Percentiles rank a stretch among this genome's conserved stretches.
These are phyloP conservation scores for Fusarium pininemorale DNA, from an alignment of 2,329 filamentous ascomycete genomes.

Conservation along the genomic window DNA sequence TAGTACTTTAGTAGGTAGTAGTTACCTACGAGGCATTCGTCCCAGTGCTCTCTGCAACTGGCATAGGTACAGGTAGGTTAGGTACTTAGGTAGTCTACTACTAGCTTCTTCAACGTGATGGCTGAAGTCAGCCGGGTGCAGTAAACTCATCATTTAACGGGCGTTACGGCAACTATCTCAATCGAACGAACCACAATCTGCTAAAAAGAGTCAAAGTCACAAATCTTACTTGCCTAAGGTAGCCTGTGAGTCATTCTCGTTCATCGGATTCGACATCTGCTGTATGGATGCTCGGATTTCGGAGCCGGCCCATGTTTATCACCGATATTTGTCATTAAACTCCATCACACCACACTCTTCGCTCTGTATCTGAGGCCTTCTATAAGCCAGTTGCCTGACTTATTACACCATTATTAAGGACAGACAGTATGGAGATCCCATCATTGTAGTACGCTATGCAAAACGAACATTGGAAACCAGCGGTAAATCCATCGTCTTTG, in stretches of 20 bases:
- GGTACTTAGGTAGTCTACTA: too few species aligned
- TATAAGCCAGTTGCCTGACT: neutral
- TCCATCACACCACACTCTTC: constrained; percentile 25
- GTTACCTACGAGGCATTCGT: too few species aligned
- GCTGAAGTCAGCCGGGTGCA: neutral
- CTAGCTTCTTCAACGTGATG: neutral
- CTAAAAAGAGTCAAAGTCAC: constrained; percentile 1
- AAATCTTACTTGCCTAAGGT: neutral
- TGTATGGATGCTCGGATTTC: constrained; percentile 29
- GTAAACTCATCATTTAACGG: neutral
- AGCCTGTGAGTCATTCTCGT: constrained; percentile 30
- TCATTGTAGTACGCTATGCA: neutral
- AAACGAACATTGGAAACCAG: neutral
- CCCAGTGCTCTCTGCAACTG: neutral
- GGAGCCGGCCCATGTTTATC: constrained; percentile 30
- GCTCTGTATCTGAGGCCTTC: neutral
- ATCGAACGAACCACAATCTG: constrained; percentile 2
- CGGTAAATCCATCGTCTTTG: neutral
- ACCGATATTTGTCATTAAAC: constrained; percentile 39
- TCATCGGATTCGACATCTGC: constrained; percentile 11
- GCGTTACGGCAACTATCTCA: neutral
- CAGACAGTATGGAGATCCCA: neutral
- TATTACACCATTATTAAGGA: neutral
- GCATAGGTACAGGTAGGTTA: neutral
- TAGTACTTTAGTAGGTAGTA: too few species aligned